These are phyloP conservation scores for Mycena amicta DNA, from an alignment of 768 basidiomycete species.

Conservation along the genomic window DNA sequence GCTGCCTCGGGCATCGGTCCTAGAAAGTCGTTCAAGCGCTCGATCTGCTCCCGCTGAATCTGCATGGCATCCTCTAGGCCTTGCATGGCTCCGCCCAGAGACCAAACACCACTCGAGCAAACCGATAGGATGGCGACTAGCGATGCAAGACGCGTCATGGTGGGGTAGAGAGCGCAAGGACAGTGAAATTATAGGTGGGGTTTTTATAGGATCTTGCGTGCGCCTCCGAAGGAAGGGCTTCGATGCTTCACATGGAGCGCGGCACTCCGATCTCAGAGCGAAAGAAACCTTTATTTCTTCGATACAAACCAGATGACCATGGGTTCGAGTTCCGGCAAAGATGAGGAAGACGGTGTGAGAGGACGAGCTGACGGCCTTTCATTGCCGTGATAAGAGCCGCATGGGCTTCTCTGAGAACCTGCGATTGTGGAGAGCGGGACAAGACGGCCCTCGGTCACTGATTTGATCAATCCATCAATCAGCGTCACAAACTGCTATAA, in stretches of 20 bases:
- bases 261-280: background rate
- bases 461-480: no score
- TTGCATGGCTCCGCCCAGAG: constrained; percentile 35
- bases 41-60: constrained; percentile 51
- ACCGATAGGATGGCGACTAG: constrained; percentile 11
- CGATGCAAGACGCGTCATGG: constrained; percentile 17
- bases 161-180: background rate
- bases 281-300: no score
- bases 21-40: constrained; percentile 41
- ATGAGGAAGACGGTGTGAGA: no score
- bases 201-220: background rate
- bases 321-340: no score
- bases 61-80: constrained; percentile 45
- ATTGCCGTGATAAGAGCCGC: no score
- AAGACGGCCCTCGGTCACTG: no score
- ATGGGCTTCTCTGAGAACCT: no score
- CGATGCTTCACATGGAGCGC: background rate
- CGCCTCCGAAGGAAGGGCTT: background rate
- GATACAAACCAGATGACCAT: no score
- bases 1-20: constrained; percentile 30
- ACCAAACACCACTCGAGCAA: constrained; percentile 16
- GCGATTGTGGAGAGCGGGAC: no score
- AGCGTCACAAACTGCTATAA: background rate
- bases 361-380: no score
- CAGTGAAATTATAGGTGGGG: background rate